These are phyloP conservation scores for Leucocoprinus birnbaumii DNA, from an alignment of 768 basidiomycete genomes.

Conservation along the genomic window DNA sequence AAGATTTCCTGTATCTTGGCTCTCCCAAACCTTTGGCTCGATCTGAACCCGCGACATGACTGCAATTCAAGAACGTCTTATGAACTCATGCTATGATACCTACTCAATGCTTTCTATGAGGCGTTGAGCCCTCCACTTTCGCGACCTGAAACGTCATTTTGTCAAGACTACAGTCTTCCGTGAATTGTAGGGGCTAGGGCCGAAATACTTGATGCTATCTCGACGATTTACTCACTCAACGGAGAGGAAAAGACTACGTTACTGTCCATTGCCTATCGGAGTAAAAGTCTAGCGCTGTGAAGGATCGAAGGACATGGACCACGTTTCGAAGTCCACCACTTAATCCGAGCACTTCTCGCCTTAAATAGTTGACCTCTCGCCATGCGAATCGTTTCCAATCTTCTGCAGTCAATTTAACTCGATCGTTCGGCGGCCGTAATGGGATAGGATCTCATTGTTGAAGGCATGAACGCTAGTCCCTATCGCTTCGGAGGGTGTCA, in stretches of 20 bases:
- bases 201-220: background rate
- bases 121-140: background rate
- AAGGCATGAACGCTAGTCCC: too few species aligned
- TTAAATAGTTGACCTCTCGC: background rate
- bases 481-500: too few species aligned
- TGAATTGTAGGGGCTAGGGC: too few species aligned
- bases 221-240: background rate
- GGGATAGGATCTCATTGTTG: too few species aligned
- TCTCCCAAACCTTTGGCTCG: background rate
- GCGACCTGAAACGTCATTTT: background rate
- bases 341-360: background rate
- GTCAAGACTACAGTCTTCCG: too few species aligned
- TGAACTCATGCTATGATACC: background rate
- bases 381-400: too few species aligned
- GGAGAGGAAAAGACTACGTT: background rate
- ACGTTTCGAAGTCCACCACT: background rate
- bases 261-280: background rate
- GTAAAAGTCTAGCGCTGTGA: background rate
- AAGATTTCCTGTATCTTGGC: background rate
- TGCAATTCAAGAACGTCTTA: background rate
- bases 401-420: too few species aligned
- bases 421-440: too few species aligned
- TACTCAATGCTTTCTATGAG: background rate
- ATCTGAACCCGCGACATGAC: too few species aligned
- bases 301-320: background rate